Evolutionary conservation across 2,329 filamentous ascomycete genomes (phyloP).

Genomic region (Blastomyces emzantsi): DNA sequence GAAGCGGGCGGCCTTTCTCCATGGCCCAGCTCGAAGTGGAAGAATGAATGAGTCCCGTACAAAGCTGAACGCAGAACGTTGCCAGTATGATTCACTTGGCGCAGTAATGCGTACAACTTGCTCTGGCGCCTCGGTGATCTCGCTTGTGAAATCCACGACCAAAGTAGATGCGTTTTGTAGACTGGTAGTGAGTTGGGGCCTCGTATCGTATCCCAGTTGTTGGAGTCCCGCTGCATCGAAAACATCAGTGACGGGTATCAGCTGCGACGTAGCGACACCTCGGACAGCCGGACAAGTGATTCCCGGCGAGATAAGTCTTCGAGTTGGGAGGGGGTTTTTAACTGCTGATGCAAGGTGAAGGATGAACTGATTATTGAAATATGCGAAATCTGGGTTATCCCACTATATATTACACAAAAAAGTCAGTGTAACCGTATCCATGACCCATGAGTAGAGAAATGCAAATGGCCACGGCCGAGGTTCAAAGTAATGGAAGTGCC

Average conservation of each 20-base stretch:
- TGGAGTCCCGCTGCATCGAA: slow-evolving; percentile 1
- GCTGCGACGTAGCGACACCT: slow-evolving; percentile 3
- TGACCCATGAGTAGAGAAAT: not conserved
- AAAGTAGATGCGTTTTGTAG: not conserved
- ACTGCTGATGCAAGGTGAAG: slow-evolving; percentile 7
- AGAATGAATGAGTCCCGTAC: slow-evolving; percentile 9
- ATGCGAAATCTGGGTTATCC: slow-evolving; percentile 9
- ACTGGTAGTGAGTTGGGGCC: not conserved
- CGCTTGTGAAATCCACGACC: slow-evolving; percentile 4
- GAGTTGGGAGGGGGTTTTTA: slow-evolving; percentile 4
- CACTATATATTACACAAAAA: slow-evolving; percentile 1
- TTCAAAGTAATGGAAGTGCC: not conserved
- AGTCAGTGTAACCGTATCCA: not conserved
- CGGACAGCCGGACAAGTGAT: slow-evolving; percentile 8
- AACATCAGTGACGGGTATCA: slow-evolving; percentile 8
- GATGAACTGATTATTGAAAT: slow-evolving; percentile 10
- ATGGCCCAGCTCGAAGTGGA: slow-evolving; percentile 6
- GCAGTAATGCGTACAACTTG: slow-evolving; percentile 8
- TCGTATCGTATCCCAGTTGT: slow-evolving; percentile 6
- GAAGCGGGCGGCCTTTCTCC: slow-evolving; percentile 4
- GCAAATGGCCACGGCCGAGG: not conserved
- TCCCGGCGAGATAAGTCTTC: slow-evolving; percentile 5
- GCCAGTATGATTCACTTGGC: slow-evolving; percentile 8
- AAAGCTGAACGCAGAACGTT: slow-evolving; percentile 7
- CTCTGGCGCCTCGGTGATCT: slow-evolving; percentile 4